Evolutionary conservation across 768 basidiomycete species (phyloP), one percentile per base, ranked within the genome.

Genomic region (Rhizopogon roseolus): DNA sequence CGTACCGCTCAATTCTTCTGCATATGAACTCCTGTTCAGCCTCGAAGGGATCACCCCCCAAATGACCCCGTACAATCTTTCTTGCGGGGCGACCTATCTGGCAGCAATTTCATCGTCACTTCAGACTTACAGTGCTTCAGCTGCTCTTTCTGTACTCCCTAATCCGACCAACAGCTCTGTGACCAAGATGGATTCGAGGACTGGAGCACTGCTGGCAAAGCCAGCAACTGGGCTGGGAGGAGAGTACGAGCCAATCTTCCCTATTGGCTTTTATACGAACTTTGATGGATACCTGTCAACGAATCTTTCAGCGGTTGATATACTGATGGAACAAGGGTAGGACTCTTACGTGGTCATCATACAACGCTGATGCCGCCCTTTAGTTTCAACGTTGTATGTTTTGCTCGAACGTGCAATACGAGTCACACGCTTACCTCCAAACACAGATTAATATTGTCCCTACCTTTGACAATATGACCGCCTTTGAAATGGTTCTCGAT

Each of bases 371-470:
- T 27, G 4, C 29, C 19, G 13, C 29, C 17, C 28, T 32, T 27
- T 29, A 60, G 58, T 13, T 58, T 58, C 36, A 57, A 57, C 22
- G 65, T 79, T 32, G 76, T 77, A 61, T 29, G 72, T 67, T 14
- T 39, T 17, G 16, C 19, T 34, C 4, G 25, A 25, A 14, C 22
- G 22, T 16, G 6, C 16, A 14, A 19, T 19, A 32, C 8, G 27
- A 52, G 4, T 3, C n/a, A 17, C 27, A 29, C 27, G 17, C 28
- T 19, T 34, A 34, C 60, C 54, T 1, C 3, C 10, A 40, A 42
- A 6, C 51, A 28, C 49, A 78, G 84, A 76, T 91, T 16, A 90
- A 92, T 60, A 84, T 86, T 2, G 71, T 89, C 5, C 89, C 90
- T 0, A 67, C 79, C 0, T 90, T 85, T 55, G 75, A 76, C 56